Percentiles rank a stretch among this genome's conserved stretches.
phyloP scores from a whole-genome alignment of 2,329 filamentous ascomycete genomes.

The Nemania sp. region DNA sequence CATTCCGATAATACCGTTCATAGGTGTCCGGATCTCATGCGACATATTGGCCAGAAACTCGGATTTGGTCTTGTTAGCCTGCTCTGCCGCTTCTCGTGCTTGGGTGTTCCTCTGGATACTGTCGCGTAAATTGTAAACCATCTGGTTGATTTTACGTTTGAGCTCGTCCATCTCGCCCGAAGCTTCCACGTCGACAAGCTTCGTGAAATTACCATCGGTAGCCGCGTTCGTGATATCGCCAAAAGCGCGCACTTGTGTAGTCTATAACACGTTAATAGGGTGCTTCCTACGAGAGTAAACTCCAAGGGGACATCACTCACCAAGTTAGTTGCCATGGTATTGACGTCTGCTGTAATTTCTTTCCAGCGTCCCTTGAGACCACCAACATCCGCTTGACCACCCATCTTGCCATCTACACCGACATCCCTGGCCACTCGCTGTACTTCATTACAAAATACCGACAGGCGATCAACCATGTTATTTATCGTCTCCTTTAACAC shows the following conservation, averaged over 20 bases:
- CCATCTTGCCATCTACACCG: slow-evolving; percentile 98
- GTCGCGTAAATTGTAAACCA: slow-evolving; percentile 95
- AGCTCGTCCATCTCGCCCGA: slow-evolving; percentile 99
- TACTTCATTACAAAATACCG: slow-evolving; percentile 95
- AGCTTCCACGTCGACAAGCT: slow-evolving; percentile 95
- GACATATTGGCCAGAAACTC: slow-evolving; percentile 99
- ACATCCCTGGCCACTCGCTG: slow-evolving; percentile 97
- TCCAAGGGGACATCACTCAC: slow-evolving; percentile 52
- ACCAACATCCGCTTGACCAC: slow-evolving; percentile 93
- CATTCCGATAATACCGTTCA: slow-evolving; percentile 99
- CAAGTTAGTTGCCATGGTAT: slow-evolving; percentile 84
- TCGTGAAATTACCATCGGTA: slow-evolving; percentile 96
- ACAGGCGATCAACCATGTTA: slow-evolving; percentile 96
- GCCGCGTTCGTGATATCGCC: slow-evolving; percentile 98
- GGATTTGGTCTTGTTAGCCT: slow-evolving; percentile 98
- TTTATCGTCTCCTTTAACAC: slow-evolving; percentile 97
- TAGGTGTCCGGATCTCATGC: slow-evolving; percentile 96
- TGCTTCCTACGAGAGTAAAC: not conserved
- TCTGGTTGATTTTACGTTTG: slow-evolving; percentile 99
- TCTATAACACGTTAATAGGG: slow-evolving; percentile 62
- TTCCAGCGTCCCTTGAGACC: slow-evolving; percentile 96
- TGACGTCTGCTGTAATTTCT: slow-evolving; percentile 96
- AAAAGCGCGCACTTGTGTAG: slow-evolving; percentile 96
- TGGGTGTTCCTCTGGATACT: slow-evolving; percentile 97
- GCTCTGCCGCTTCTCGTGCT: slow-evolving; percentile 92